A percentile compares a stretch with the other conserved stretches of the same genome.
Evolutionary conservation across 2,329 filamentous ascomycete species (phyloP).

Genomic region (Bipolaris gigantea): DNA sequence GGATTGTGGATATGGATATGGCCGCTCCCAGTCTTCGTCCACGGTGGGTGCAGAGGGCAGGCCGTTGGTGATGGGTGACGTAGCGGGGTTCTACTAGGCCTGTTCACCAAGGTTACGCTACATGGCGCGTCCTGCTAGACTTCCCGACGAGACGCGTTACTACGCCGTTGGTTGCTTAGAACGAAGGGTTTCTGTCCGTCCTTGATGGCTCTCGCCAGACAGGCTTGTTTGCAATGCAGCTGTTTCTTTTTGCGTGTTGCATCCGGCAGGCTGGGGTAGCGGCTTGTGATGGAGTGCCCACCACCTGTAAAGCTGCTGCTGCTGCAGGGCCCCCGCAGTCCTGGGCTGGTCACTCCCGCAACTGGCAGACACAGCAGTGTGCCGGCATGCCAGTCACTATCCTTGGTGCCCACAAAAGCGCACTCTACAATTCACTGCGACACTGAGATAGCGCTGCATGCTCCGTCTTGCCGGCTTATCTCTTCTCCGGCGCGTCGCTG

Average conservation of each 20-base stretch:
- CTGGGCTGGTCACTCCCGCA: not conserved
- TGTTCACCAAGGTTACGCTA: constrained; percentile 4
- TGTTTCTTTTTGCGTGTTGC: not conserved
- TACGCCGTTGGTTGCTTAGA: not conserved
- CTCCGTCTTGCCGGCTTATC: constrained; percentile 4
- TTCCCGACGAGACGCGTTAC: not conserved
- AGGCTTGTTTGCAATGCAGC: not conserved
- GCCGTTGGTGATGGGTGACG: constrained; percentile 4
- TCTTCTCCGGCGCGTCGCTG: constrained; percentile 5
- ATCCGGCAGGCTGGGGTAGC: not conserved
- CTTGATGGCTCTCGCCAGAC: not conserved
- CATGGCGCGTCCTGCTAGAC: not conserved
- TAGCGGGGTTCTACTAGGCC: constrained; percentile 8
- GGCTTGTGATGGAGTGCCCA: not conserved
- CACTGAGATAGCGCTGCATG: constrained; percentile 13
- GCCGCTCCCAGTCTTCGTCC: not conserved
- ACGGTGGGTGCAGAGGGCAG: not conserved
- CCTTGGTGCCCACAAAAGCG: no score
- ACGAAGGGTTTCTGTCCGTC: not conserved
- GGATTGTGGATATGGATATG: not conserved
- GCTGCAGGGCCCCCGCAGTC: constrained; percentile 16
- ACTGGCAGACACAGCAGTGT: not conserved
- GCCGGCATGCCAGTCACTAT: not conserved
- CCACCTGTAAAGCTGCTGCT: constrained; percentile 2
- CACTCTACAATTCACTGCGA: not conserved